A percentile compares a stretch with the other conserved stretches of the same genome.
Evolutionary conservation across 2,329 filamentous ascomycete genomes (phyloP).

Genomic region (Hypoxylon sp.): DNA sequence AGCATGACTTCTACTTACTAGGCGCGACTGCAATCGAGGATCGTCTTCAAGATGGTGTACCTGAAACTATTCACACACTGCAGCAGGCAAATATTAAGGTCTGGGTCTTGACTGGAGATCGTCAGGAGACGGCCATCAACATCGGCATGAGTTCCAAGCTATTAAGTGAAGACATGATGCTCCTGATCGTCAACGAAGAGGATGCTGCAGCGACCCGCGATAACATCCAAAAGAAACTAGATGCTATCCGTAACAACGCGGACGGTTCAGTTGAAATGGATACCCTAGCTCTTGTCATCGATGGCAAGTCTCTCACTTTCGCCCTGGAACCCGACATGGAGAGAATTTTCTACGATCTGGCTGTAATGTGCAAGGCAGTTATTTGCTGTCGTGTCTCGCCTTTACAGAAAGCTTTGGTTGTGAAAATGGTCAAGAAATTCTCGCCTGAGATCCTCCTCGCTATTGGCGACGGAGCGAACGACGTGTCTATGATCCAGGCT

Average conservation of each 20-base stretch:
- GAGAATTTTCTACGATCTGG: conserved; percentile 91
- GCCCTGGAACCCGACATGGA: conserved; percentile 95
- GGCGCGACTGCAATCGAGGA: conserved; percentile 98
- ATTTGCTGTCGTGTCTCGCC: conserved; percentile 98
- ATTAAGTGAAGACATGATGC: conserved; percentile 98
- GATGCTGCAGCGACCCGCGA: conserved; percentile 81
- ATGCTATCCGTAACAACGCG: conserved; percentile 87
- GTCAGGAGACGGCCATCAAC: conserved; percentile 99
- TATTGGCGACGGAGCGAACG: conserved; percentile 97
- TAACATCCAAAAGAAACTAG: conserved; percentile 92
- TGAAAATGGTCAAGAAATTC: conserved; percentile 95
- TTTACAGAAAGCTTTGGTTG: conserved; percentile 95
- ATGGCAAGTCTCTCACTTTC: conserved; percentile 94
- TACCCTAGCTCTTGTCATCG: conserved; percentile 90
- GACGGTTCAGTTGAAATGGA: conserved; percentile 83
- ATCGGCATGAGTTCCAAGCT: conserved; percentile 99
- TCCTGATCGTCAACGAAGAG: conserved; percentile 96
- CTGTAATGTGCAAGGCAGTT: conserved; percentile 97
- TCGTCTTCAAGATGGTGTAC: conserved; percentile 94
- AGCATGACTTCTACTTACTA: conserved; percentile 89
- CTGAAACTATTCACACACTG: conserved; percentile 96
- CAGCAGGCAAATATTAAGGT: conserved; percentile 98
- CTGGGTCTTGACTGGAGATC: conserved; percentile 97
- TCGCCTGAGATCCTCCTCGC: conserved; percentile 94
- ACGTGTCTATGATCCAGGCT: conserved; percentile 99